Base-by-base conservation (phyloP, 768 basidiomycete species). In the Amyloporia xantha region DNA sequence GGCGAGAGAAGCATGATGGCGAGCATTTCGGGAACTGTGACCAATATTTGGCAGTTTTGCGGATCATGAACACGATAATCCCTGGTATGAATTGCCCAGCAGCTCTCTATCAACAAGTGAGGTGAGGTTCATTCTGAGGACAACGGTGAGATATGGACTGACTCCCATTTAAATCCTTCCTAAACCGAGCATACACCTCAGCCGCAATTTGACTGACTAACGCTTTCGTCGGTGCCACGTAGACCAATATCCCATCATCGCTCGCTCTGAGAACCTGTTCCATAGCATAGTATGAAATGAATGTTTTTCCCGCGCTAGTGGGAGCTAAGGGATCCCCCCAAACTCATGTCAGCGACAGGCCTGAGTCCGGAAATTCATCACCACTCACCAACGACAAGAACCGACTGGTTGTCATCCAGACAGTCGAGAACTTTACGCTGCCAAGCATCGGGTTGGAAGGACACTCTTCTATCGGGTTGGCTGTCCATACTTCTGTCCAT, bases 251-350 rank as follows among this genome's bases (percentile, higher is more conserved):
- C 0, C 80, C 83, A 37, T 85, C 76, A 56, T 87, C 79, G 0
- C 81, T 81, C 35, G 68, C 69, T 47, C 79, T 67, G 2, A 87
- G 65, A 12, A 84, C 68, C 53, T 76, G 75, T 60, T 85, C 83
- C 84, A 87, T 86, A 0, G 86, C 84, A 54, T 86, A 86, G 61
- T 74, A 87, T 2, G 82, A 82, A 37, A 87, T 84, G 58, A 87
- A 87, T 0, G 85, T 86, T 62, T 87, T 87, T 24, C 84, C 83
- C 1, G 82, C 83, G 62, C 81, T 82, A 1, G 82, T 84, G 0
- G 82, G 83, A 2, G 82, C 82, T 84, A 55, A 3, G 37, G 5
- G n/a, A n/a, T n/a, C n/a, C n/a, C n/a, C n/a, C n/a, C n/a, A n/a
- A n/a, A n/a, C n/a, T n/a, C n/a, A n/a, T 27, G n/a, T 27, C 17